Base-by-base conservation (phyloP, 106 monocot species). In the Ottelia alismoides region DNA sequence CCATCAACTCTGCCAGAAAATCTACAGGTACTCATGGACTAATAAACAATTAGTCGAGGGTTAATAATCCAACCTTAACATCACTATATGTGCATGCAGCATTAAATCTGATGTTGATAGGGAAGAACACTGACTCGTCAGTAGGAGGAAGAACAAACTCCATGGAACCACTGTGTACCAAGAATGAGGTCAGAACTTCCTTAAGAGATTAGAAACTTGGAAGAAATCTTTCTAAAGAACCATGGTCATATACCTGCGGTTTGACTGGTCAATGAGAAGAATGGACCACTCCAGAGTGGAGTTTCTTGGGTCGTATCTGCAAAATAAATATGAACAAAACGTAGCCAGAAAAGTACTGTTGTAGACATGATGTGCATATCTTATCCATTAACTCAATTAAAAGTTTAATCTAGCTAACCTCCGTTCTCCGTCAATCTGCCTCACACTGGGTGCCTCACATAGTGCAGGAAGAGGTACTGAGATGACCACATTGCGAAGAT, bases 341-440 rank as follows among this genome's bases (percentile, higher is more conserved):
- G n/a, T n/a, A n/a, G n/a, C n/a, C n/a, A n/a, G n/a, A n/a, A n/a
- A n/a, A n/a, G n/a, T n/a, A n/a, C n/a, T n/a, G n/a, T n/a, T n/a
- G n/a, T n/a, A n/a, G n/a, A n/a, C n/a, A n/a, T n/a, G n/a, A n/a
- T n/a, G n/a, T n/a, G n/a, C n/a, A n/a, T n/a, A n/a, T n/a, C n/a
- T n/a, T n/a, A n/a, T n/a, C n/a, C n/a, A n/a, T n/a, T n/a, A n/a
- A n/a, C n/a, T n/a, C n/a, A 0, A 16, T 16, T 0, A 9, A 3
- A 11, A 0, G 23, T 24, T 21, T 23, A 22, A 27, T 0, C 1
- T 27, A 29, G 24, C 53, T 60, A 72, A 96, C 96, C 81, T 88
- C 96, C 88, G 89, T 64, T 96, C 96, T 46, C 96, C 96, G 77
- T 96, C 96, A 51, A 88, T 79, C 69, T 96, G 96, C 58, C 72